Evolutionary conservation across 352 stramenopile genomes (phyloP), one percentile per base, ranked within the genome.

Genomic region (Pythium phragmitis): DNA sequence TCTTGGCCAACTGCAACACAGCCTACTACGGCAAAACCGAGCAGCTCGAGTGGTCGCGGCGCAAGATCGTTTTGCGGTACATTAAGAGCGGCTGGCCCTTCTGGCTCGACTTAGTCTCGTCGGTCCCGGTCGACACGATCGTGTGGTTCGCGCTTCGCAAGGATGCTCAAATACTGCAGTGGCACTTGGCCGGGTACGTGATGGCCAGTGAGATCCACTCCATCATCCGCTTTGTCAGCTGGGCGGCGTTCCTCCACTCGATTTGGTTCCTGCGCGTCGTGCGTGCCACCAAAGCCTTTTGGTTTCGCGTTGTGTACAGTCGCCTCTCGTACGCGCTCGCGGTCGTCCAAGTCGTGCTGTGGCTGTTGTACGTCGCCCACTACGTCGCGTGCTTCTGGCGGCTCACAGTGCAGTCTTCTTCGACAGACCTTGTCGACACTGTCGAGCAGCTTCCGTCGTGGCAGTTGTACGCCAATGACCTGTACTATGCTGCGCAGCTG

Each of bases 371-470:
- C 36, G 70, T 69, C 2, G 60, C 69, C 21, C 74, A 79, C 60
- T 65, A 75, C 43, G 57, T 69, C 21, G 69, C 74, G 6, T 81
- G 74, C 26, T 33, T 69, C 17, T 79, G 70, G 70, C 52, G 65
- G n/a, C 57, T 67, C 53, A 57, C 69, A 46, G 48, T 63, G 53
- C 51, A 46, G 13, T 41, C 57, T 7, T 55, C 50, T 4, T 19
- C 50, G 7, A n/a, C 47, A 7, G 23, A 30, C 21, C n/a, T 41
- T 4, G 46, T 41, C 11, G 41, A 17, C n/a, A n/a, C 39, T 4
- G 11, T 46, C 13, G 17, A 39, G 34, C 34, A 39, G 11, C 34
- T 13, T 9, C 34, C 34, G 34, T 39, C 34, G 17, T 70, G 64
- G 64, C n/a, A 63, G n/a, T 13, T 28, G 57, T 72, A 72, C 65